Evolutionary conservation across 805 yeast genomes (phyloP), one percentile per base, ranked within the genome.

Genomic region (Metschnikowia hibisci): DNA sequence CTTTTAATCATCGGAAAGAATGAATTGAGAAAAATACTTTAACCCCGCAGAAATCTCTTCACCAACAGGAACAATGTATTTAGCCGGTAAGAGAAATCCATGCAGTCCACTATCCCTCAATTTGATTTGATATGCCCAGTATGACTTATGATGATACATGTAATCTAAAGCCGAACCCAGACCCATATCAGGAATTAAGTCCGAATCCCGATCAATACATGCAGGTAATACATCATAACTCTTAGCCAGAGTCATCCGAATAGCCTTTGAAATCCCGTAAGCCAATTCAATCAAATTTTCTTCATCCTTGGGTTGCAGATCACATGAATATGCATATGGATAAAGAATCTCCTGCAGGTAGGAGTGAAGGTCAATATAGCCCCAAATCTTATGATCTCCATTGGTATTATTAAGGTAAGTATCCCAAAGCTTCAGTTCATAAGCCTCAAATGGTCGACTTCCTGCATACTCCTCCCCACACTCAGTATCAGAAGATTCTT

Each of bases 401-500:
- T 70, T 74, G 30, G 82, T 78, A 38, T 48, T 44, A 48, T 66
- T 66, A 48, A 71, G 56, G 46, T 66, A 70, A 4, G 61, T 58
- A 44, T 63, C 56, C 76, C 74, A 70, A n/a, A 66, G 59, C 32
- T 46, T 50, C 33, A 68, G 57, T 52, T 71, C 76, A 28, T 53
- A 43, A 6, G 76, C 74, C 53, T 71, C 93, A 56, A 84, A 80
- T 5, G 89, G 82, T 1, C 60, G 62, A 54, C 80, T 87, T 9
- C 97, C 97, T 29, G 84, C 69, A 61, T 87, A 89, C 38, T 82
- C 87, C 57, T 87, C 96, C 32, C 87, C 83, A 63, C 96, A 89
- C 3, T 91, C 87, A 59, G 77, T 74, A 40, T 81, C 85, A 20
- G 62, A 55, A 12, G 82, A 76, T 39, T 68, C 64, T 3, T 78